Conservation (phyloP, 2,329 filamentous ascomycete genomes). For the Setomelanomma holmii region DNA sequence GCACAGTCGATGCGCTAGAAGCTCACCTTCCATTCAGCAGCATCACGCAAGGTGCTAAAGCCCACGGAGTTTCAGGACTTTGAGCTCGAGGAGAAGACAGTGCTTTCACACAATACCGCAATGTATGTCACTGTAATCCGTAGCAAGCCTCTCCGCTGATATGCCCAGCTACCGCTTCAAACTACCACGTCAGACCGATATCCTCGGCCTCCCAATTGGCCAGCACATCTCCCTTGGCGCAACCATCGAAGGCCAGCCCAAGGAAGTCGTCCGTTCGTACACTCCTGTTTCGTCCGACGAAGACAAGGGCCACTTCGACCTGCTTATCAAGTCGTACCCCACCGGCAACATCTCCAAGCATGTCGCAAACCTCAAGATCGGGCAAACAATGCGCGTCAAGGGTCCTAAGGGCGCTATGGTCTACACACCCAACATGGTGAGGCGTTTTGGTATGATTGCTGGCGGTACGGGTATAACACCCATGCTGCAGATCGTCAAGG, state of each 20-base stretch:
- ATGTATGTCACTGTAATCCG: constrained; percentile 66
- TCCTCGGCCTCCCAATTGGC: constrained; percentile 95
- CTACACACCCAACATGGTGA: constrained; percentile 96
- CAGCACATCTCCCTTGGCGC: constrained; percentile 97
- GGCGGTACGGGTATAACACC: constrained; percentile 97
- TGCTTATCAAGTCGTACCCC: constrained; percentile 97
- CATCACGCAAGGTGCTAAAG: constrained; percentile 75
- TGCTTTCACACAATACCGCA: constrained; percentile 97
- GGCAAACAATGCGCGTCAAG: constrained; percentile 81
- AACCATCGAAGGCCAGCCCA: constrained; percentile 52
- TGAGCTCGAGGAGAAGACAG: constrained; percentile 90
- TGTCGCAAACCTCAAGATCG: constrained; percentile 81
- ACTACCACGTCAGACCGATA: constrained; percentile 76
- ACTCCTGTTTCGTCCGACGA: constrained; percentile 52
- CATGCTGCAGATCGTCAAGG: constrained; percentile 95
- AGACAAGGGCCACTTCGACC: constrained; percentile 84
- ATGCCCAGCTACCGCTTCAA: constrained; percentile 82
- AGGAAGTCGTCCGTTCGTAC: constrained; percentile 52
- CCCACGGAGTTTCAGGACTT: constrained; percentile 90
- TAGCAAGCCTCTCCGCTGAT: constrained; percentile 8
- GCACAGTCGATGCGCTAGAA: neutral
- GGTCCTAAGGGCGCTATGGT: constrained; percentile 98
- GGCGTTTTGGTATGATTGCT: constrained; percentile 96
- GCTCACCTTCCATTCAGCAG: constrained; percentile 5
- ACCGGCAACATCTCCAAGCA: constrained; percentile 97